Evolutionary conservation across 305 asterid species (phyloP).

Genomic region (Fraxinus paxiana): DNA sequence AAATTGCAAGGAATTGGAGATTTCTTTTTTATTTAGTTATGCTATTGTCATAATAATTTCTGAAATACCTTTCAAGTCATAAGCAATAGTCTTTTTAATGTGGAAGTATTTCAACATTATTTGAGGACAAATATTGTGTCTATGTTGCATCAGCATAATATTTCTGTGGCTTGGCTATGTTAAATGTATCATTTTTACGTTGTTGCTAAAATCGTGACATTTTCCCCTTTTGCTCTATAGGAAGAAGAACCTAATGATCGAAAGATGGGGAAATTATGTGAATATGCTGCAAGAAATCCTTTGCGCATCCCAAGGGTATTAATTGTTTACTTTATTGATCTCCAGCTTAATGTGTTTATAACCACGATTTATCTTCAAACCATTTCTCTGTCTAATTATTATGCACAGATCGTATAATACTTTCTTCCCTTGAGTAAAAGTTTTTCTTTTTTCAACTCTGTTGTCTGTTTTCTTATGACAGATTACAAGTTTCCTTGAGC

Average conservation of each 20-base stretch:
- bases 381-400: not conserved
- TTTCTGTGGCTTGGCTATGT: slow-evolving; percentile 14
- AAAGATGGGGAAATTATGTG: slow-evolving; percentile 89
- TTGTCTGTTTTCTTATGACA: slow-evolving; percentile 35
- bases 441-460: not conserved
- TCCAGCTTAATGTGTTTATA: not conserved
- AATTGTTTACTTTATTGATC: not conserved
- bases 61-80: not conserved
- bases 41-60: not conserved
- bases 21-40: not conserved
- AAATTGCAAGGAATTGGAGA: not conserved
- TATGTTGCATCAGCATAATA: not conserved
- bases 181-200: not conserved
- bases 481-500: slow-evolving; percentile 86
- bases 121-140: not conserved
- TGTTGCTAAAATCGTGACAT: slow-evolving; percentile 17
- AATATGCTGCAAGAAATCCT: slow-evolving; percentile 90
- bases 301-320: slow-evolving; percentile 93
- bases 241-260: slow-evolving; percentile 95
- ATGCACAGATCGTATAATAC: not conserved
- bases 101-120: not conserved
- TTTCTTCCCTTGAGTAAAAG: not conserved
- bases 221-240: slow-evolving; percentile 36
- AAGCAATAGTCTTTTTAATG: not conserved
- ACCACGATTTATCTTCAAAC: not conserved